Conservation (phyloP, 306 rosid genomes). For the Prunus salicina region DNA sequence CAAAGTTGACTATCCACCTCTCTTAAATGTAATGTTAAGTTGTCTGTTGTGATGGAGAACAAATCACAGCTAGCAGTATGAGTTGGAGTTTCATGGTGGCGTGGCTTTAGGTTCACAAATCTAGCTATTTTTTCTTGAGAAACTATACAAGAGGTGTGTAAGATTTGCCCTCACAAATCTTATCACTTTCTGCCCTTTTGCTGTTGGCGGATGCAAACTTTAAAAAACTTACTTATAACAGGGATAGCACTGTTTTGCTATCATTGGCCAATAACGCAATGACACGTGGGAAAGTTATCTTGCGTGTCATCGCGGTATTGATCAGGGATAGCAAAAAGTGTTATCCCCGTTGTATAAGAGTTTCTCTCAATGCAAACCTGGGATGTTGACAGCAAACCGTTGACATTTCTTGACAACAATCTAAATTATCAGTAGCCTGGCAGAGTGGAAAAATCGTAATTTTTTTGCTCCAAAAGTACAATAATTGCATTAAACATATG, state of each 20-base stretch:
- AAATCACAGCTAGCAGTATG: not conserved
- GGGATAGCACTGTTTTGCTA: no score
- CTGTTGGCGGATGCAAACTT: not conserved
- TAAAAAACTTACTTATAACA: not conserved
- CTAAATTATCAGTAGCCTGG: not conserved
- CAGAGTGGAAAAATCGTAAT: no score
- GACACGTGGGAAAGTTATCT: no score
- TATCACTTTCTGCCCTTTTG: not conserved
- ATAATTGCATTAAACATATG: not conserved
- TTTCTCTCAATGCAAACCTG: no score
- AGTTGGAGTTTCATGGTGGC: not conserved
- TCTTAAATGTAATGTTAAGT: not conserved
- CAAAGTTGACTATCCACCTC: not conserved
- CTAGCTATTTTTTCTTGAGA: no score
- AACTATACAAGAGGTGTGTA: no score
- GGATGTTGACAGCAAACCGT: not conserved
- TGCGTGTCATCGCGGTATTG: no score
- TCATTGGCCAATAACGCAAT: no score
- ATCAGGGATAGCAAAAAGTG: no score
- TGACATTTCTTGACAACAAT: not conserved
- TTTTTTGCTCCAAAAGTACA: not conserved
- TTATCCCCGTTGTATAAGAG: no score
- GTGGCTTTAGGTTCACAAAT: not conserved
- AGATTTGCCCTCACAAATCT: not conserved
- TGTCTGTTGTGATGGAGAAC: not conserved